Conservation (phyloP, 2,329 filamentous ascomycete species). For the Graphiopsis chlorocephala region DNA sequence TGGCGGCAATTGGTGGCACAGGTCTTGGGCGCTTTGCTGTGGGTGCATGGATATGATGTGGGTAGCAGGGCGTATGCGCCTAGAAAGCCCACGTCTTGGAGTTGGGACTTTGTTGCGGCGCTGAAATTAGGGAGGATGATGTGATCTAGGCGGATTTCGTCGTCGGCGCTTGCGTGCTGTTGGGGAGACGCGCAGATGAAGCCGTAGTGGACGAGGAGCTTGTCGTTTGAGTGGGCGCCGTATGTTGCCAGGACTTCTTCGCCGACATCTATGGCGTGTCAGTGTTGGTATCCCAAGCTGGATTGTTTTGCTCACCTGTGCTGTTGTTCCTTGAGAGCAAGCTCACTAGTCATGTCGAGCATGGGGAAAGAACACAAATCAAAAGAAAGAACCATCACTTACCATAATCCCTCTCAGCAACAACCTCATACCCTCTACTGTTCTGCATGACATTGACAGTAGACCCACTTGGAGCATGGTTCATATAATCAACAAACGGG, state of each 20-base stretch:
- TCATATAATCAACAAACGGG: constrained; percentile 73
- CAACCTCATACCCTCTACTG: constrained; percentile 54
- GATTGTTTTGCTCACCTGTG: constrained; percentile 10
- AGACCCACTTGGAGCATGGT: constrained; percentile 44
- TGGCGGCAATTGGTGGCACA: constrained; percentile 7
- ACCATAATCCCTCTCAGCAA: constrained; percentile 51
- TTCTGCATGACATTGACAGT: constrained; percentile 55
- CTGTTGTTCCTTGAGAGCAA: background rate
- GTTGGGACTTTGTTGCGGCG: constrained; percentile 30
- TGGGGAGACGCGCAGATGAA: constrained; percentile 37
- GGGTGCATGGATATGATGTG: constrained; percentile 20
- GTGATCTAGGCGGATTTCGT: constrained; percentile 43
- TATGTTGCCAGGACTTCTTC: constrained; percentile 70
- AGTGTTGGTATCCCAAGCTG: background rate
- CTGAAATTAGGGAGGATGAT: constrained; percentile 40
- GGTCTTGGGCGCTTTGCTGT: background rate
- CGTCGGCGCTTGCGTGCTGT: constrained; percentile 33
- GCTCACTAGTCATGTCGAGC: background rate
- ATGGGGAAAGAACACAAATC: background rate
- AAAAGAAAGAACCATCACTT: constrained; percentile 20
- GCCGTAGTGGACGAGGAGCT: constrained; percentile 67
- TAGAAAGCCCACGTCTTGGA: constrained; percentile 45
- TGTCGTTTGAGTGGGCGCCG: constrained; percentile 69
- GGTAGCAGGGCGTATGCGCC: constrained; percentile 36
- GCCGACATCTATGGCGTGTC: constrained; percentile 39